Evolutionary conservation across 371 early-diverging fungal genomes (phyloP), one percentile per base, ranked within the genome.

Genomic region (Lichtheimia hyalospora): DNA sequence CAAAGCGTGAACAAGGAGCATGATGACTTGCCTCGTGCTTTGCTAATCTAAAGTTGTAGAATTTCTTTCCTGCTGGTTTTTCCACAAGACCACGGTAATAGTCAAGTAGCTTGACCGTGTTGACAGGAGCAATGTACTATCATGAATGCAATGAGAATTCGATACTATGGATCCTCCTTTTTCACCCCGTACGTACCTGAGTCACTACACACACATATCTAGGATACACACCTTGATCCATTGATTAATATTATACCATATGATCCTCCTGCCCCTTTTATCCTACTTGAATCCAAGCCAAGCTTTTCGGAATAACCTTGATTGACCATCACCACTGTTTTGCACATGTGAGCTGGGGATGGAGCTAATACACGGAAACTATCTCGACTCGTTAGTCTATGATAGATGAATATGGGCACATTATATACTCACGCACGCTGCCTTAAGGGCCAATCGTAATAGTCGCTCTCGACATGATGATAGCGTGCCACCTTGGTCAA

Each of bases 251-350:
- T 8, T 34, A n/a, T n/a, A n/a, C 8, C 34, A 8, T 2, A 34
- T 34, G n/a, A n/a, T 10, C 34, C 6, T 34, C 34, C 6, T 10
- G 34, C 6, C 10, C 2, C 34, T 10, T 8, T 8, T 34, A 25
- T 8, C 34, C 12, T 58, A 58, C 51, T 40, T 21, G 43, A 28
- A 43, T 27, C 34, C 21, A 52, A 44, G 15, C 50, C 62, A 25
- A 40, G 15, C 7, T 49, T 10, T 1, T 42, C 39, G 16, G 54
- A 58, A 40, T 62, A 62, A 20, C 34, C 62, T n/a, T 40, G 48
- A 75, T 94, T 94, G 64, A 91, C 92, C 54, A 94, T 72, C 1
- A 94, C 71, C 3, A 94, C 84, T 6, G 87, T 84, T 63, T 94
- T 94, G 79, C 93, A 92, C 62, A 94, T 70, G 34, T 93, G 93